Evolutionary conservation across 2,329 filamentous ascomycete genomes (phyloP).

Genomic region (Talaromyces atroroseus): DNA sequence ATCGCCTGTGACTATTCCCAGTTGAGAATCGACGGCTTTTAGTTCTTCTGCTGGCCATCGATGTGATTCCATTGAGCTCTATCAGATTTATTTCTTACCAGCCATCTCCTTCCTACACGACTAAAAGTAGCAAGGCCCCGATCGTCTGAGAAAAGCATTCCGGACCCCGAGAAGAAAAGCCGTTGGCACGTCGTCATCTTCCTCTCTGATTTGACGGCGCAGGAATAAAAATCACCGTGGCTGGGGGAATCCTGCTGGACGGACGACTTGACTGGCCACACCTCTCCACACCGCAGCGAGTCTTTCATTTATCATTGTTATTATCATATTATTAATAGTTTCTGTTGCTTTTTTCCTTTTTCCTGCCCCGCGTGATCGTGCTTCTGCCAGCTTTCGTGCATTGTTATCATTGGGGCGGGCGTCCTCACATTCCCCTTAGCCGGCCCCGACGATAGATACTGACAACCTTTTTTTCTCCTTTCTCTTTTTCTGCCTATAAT

Average conservation of each 20-base stretch:
- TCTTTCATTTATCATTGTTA: constrained; percentile 1
- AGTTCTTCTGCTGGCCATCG: constrained; percentile 16
- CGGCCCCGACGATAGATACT: not conserved
- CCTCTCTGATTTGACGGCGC: constrained; percentile 16
- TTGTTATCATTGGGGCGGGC: not conserved
- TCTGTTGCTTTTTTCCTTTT: constrained; percentile 5
- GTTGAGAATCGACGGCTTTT: not conserved
- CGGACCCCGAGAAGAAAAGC: not conserved
- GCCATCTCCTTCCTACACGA: not conserved
- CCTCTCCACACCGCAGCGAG: constrained; percentile 7
- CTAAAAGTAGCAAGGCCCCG: not conserved
- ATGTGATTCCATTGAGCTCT: constrained; percentile 21
- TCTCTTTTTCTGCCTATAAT: not conserved
- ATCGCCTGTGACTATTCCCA: not conserved
- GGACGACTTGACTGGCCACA: not conserved
- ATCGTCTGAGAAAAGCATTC: no score
- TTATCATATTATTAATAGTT: not conserved
- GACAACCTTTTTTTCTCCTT: not conserved
- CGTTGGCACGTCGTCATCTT: no score
- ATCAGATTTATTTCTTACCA: not conserved
- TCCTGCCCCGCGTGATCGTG: constrained; percentile 14
- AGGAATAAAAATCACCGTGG: not conserved
- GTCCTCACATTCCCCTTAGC: not conserved
- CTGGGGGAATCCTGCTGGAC: constrained; percentile 1
- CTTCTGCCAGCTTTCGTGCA: constrained; percentile 1